A percentile compares a stretch with the other conserved stretches of the same genome.
phyloP scores from a whole-genome alignment of 768 basidiomycete species.

The Astraeus odoratus region DNA sequence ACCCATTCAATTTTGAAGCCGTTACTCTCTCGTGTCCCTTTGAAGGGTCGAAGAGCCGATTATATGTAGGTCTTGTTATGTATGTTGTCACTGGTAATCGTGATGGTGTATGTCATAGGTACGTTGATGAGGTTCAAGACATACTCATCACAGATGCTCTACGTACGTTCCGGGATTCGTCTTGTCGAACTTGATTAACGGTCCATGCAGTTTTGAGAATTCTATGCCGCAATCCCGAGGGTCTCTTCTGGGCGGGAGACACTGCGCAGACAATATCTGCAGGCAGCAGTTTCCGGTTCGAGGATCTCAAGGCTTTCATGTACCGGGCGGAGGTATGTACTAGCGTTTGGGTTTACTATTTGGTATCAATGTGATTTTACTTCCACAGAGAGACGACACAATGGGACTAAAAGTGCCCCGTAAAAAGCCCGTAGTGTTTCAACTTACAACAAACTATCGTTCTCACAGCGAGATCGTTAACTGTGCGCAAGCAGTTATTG shows the following conservation, averaged over 20 bases:
- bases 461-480: constrained; percentile 63
- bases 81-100: background rate
- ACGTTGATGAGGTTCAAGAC: constrained; percentile 66
- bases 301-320: constrained; percentile 57
- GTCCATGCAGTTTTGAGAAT: constrained; percentile 43
- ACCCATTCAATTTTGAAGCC: constrained; percentile 41
- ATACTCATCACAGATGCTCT: constrained; percentile 53
- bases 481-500: constrained; percentile 43
- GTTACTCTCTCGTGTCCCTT: constrained; percentile 13
- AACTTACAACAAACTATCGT: constrained; percentile 54
- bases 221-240: constrained; percentile 52
- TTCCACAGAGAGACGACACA: background rate
- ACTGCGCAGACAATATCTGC: constrained; percentile 68
- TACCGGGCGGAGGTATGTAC: constrained; percentile 46
- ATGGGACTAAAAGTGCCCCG: background rate
- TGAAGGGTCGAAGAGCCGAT: constrained; percentile 38
- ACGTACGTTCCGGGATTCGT: too few species aligned
- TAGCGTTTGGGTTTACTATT: background rate
- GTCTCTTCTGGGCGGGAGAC: constrained; percentile 68
- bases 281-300: constrained; percentile 61
- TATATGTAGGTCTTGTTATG: constrained; percentile 35
- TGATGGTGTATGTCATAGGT: constrained; percentile 22
- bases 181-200: constrained; percentile 3
- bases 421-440: constrained; percentile 33
- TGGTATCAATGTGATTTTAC: background rate